Conservation (phyloP, 805 yeast genomes). For the Spathaspora passalidarum region DNA sequence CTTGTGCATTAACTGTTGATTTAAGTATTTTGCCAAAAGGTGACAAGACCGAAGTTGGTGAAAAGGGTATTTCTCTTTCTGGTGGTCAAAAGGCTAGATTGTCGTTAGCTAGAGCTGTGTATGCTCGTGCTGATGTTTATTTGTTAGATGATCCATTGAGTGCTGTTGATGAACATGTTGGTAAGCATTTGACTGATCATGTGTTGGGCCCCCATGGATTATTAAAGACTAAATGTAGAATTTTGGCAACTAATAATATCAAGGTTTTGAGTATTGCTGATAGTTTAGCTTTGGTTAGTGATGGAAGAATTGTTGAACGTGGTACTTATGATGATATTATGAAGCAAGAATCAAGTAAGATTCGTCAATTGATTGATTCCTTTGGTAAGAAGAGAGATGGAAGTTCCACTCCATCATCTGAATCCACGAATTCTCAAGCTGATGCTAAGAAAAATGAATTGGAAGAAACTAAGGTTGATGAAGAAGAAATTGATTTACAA, state of each 20-base stretch:
- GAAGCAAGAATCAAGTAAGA: conserved; percentile 43
- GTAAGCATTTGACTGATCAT: conserved; percentile 75
- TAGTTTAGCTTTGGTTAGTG: conserved; percentile 62
- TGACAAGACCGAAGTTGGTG: conserved; percentile 91
- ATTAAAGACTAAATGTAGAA: conserved; percentile 66
- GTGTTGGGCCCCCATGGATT: conserved; percentile 83
- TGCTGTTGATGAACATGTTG: conserved; percentile 98
- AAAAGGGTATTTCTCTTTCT: conserved; percentile 91
- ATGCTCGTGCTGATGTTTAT: conserved; percentile 89
- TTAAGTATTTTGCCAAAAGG: conserved; percentile 80
- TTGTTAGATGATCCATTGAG: conserved; percentile 88
- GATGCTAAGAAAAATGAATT: conserved; percentile 13
- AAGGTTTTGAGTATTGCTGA: conserved; percentile 77
- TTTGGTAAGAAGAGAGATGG: conserved; percentile 49
- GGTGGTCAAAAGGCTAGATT: conserved; percentile 98
- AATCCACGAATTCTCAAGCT: conserved; percentile 10
- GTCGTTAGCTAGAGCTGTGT: conserved; percentile 92
- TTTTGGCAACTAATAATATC: conserved; percentile 85
- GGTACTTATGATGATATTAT: conserved; percentile 57
- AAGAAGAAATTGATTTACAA: conserved; percentile 21
- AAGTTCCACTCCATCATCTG: conserved; percentile 7
- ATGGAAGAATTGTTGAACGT: conserved; percentile 66
- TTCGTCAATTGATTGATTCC: conserved; percentile 55
- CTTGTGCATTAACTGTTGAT: conserved; percentile 85
- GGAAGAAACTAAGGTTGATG: conserved; percentile 12